Base-by-base conservation (phyloP, 2,329 filamentous ascomycete genomes). In the Exophiala spinifera region DNA sequence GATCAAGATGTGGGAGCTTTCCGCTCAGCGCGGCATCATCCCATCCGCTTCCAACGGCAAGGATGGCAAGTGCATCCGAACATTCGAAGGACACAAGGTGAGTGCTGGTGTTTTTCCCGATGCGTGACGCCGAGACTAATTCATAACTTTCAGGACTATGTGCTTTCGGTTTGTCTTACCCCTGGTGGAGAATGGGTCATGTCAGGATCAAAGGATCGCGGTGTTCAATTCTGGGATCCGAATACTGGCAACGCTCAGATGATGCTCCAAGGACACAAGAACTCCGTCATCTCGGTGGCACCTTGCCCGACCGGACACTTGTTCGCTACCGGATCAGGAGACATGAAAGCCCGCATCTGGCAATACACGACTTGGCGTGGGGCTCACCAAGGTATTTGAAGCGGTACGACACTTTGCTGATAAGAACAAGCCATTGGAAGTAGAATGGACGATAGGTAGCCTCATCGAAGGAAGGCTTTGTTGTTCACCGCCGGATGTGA, bases 221-320 rank as follows among this genome's bases (percentile, higher is more conserved):
- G 94, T 46, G 94, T 99, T 19, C 94, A 97, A 70, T 97, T 99
- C 79, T 99, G 94, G 94, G 92, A 99, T 68, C 92, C 94, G 17
- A 83, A 87, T 65, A 96, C 91, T 17, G 94, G 92, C 33, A 87
- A 89, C 63, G 95, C 92, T 1, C 92, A 97, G 74, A 87, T 99
- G 70, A 97, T 97, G 94, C 82, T 99, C 59, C 94, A 97, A 73
- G 94, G 94, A 21, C 94, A 99, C 72, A 97, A 97, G 80, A 97
- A 97, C 74, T 96, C 90, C 10, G 94, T 99, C 65, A 97, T 97
- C 66, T 96, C 91, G 2, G 94, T 99, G 49, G 92, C 94, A 1
- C 94, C 94, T 19, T 95, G 91, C 72, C 94, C 94, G 14, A 85
- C 83, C 34, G 91, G 91, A 55, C 84, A 85, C 61, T 86, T 90